Evolutionary conservation across 768 basidiomycete genomes (phyloP), one percentile per base, ranked within the genome.

Genomic region (Botryobasidium botryosum): DNA sequence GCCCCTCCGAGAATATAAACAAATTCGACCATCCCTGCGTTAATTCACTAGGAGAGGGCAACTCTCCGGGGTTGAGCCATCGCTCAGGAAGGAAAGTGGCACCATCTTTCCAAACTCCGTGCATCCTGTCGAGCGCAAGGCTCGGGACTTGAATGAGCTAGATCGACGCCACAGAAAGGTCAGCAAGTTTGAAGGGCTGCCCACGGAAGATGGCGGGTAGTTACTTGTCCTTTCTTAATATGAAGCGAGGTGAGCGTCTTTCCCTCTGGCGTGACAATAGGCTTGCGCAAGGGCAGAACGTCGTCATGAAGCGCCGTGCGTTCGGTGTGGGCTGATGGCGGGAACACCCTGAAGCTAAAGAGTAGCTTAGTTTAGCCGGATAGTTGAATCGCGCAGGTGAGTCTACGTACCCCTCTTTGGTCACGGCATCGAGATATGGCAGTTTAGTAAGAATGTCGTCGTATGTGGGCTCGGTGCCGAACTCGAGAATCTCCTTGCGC

Each of bases 391-490:
- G n/a, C n/a, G n/a, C n/a, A n/a, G n/a, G n/a, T n/a, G n/a, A n/a
- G n/a, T n/a, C n/a, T n/a, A 52, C 60, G 41, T 48, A 60, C 60
- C 59, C 60, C 57, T 68, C 68, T 52, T 63, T 63, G 32, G 62
- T 56, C 33, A 68, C 61, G 13, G 68, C 67, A 48, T 68, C 65
- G 29, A 67, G 57, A 50, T 57, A 65, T 24, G 58, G 58, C 38
- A 68, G 57, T 36, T 57, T 61, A 12, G 43, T 37, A 49, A 63
- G 61, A 15, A 65, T 49, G 40, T 61, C 61, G 32, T 65, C 64
- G 44, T 63, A 64, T 23, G 55, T 53, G 27, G 62, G 50, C 31
- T 64, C 57, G 25, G 56, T 26, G 46, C 55, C 55, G 32, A 53
- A 41, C 2, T 47, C 33, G 18, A 56, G 50, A 4, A 69, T 49